Evolutionary conservation across 169 alveolate genomes (phyloP).

Genomic region (Eimeria necatrix): DNA sequence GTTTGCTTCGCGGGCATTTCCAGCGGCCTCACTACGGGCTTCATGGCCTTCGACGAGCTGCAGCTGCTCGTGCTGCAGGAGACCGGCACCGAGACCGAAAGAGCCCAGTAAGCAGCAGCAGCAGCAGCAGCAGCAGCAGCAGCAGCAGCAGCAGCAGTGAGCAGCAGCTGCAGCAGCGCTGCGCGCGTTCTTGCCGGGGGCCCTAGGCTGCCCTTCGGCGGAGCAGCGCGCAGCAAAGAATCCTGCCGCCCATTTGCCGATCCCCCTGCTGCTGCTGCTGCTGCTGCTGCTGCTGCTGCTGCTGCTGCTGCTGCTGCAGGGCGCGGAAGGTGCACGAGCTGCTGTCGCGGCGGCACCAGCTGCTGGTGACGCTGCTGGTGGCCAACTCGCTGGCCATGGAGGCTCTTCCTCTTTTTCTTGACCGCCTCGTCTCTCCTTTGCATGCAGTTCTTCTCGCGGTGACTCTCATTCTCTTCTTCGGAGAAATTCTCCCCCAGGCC

Average conservation of each 20-base stretch:
- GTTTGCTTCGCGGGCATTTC: constrained; percentile 88
- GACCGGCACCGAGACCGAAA: constrained; percentile 92
- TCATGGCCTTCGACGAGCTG: constrained; percentile 93
- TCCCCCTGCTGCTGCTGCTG: background rate
- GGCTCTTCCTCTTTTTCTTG: constrained; percentile 95
- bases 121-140: constrained; percentile 1
- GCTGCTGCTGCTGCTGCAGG: background rate
- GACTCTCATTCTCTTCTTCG: constrained; percentile 86
- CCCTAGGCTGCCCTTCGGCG: background rate
- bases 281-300: background rate
- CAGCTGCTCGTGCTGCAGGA: constrained; percentile 90
- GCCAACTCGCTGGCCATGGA: constrained; percentile 95
- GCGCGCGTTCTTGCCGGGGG: background rate
- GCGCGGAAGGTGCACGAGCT: background rate
- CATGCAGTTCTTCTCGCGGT: constrained; percentile 78
- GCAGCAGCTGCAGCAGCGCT: background rate
- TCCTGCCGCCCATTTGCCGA: background rate
- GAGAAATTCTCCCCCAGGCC: constrained; percentile 97
- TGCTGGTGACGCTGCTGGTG: constrained; percentile 92
- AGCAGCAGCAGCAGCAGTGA: background rate
- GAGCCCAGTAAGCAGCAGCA: constrained; percentile 50
- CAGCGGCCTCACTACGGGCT: constrained; percentile 96
- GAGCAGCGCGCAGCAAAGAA: too few relatives aligned
- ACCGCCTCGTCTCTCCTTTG: constrained; percentile 89
- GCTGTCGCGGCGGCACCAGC: constrained; percentile 67